Conservation (phyloP, 176 grass and related monocot genomes). For the Raddia guianensis region DNA sequence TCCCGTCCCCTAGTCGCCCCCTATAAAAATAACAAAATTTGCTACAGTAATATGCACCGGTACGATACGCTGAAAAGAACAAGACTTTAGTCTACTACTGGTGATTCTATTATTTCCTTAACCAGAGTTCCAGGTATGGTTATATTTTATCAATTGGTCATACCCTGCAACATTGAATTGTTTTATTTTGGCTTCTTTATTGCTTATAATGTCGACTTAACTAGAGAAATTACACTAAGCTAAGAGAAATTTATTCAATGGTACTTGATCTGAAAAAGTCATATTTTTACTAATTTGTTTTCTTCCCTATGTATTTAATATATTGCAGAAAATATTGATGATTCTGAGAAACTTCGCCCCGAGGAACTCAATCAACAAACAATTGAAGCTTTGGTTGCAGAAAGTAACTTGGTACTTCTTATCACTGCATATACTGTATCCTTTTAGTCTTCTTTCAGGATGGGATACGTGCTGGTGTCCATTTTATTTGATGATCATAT, state of each 20-base stretch:
- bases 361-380: constrained; percentile 99
- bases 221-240: background rate
- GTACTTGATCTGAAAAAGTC: background rate
- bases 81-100: too few relatives aligned
- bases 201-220: constrained; percentile 18
- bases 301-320: constrained; percentile 29
- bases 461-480: constrained; percentile 5
- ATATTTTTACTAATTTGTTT: constrained; percentile 32
- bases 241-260: background rate
- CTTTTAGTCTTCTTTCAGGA: constrained; percentile 35
- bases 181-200: too few relatives aligned
- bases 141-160: too few relatives aligned
- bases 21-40: too few relatives aligned
- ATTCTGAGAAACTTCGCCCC: constrained; percentile 82
- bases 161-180: too few relatives aligned
- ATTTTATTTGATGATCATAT: constrained; percentile 31
- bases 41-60: too few relatives aligned
- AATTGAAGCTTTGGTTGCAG: constrained; percentile 94
- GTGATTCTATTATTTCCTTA: too few relatives aligned
- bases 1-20: too few relatives aligned
- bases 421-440: constrained; percentile 18
- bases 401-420: constrained; percentile 94
- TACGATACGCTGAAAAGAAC: too few relatives aligned
- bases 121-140: too few relatives aligned
- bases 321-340: constrained; percentile 76